Evolutionary conservation across 2,329 filamentous ascomycete genomes (phyloP), one percentile per base, ranked within the genome.

Genomic region (Cladosporium sp.): DNA sequence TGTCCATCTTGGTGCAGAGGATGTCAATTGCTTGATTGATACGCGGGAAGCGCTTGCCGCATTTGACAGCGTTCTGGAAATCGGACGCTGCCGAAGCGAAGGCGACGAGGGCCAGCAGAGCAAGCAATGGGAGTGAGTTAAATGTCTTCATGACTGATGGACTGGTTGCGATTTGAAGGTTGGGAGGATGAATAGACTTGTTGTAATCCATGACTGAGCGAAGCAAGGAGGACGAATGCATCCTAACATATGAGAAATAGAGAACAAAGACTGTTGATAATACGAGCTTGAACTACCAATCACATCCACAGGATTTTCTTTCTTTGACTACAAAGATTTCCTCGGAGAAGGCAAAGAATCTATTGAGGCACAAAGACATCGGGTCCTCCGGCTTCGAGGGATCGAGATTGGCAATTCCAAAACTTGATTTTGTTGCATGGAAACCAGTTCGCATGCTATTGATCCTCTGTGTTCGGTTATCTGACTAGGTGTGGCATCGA

Each of bases 11-110:
- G 47, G 47, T 49, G 56, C 60, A 63, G 52, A 59, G 58, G 19
- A 39, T 24, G 9, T 55, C 36, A 43, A 63, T 59, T 42, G 55
- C 56, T 30, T 38, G 34, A 48, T 61, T 60, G 41, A 54, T 53
- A 44, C 40, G 18, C 2, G 57, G 54, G 48, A 56, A 57, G 30
- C 57, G 57, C 4, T 34, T 13, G 19, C 50, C 60, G 54, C 60
- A 63, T 32, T 38, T 39, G n/a, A 54, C 30, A 38, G 54, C 47
- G 55, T 61, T 56, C 18, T 51, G 9, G 49, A 54, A 61, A 47
- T 61, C 56, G 44, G 42, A 38, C n/a, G 40, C 38, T 19, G 53
- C 27, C 22, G 40, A 24, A 20, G 54, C 13, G 29, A 47, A 36
- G 41, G 49, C 17, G 37, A 49, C 20, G 13, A 53, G 18, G 13